Conservation (phyloP, 1,284 basidiomycete genomes). For the Ganoderma lucidum region DNA sequence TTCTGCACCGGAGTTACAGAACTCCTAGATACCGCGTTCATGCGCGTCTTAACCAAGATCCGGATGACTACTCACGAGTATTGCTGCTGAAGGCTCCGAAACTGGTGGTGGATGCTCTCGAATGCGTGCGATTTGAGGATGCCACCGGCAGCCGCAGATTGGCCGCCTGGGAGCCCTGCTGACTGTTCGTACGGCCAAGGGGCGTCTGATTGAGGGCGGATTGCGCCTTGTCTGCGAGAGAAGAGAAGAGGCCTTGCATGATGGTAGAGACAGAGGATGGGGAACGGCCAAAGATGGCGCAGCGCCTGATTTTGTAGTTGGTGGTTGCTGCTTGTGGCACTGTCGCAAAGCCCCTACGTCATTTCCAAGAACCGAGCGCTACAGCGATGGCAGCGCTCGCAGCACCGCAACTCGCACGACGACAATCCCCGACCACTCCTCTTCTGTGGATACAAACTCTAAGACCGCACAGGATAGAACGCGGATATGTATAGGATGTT, state of each 20-base stretch:
- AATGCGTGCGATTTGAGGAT: constrained; percentile 53
- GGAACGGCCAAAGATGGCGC: constrained; percentile 18
- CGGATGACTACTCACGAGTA: constrained; percentile 63
- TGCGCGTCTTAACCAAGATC: neutral
- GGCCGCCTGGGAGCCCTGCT: constrained; percentile 41
- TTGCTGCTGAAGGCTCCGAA: constrained; percentile 75
- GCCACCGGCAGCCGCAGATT: constrained; percentile 28
- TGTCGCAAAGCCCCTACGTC: constrained; percentile 32
- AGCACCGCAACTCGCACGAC: constrained; percentile 5
- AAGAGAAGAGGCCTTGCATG: constrained; percentile 71
- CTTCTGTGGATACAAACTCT: neutral
- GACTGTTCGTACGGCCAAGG: constrained; percentile 48
- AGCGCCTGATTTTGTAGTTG: constrained; percentile 23
- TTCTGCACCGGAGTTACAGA: constrained; percentile 70
- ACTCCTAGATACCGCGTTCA: constrained; percentile 42
- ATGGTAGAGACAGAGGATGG: constrained; percentile 26
- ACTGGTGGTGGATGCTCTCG: constrained; percentile 72
- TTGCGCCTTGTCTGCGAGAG: constrained; percentile 78
- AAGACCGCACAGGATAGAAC: neutral
- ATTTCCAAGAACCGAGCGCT: constrained; percentile 20
- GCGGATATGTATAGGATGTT: constrained; percentile 34
- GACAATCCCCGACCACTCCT: neutral
- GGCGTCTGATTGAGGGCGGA: constrained; percentile 66
- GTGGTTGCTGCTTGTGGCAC: constrained; percentile 26
- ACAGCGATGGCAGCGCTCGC: constrained; percentile 13